Percentiles rank a stretch among this genome's conserved stretches.
Conservation (phyloP, 2,329 filamentous ascomycete genomes). For the Stromatinia cepivora region DNA sequence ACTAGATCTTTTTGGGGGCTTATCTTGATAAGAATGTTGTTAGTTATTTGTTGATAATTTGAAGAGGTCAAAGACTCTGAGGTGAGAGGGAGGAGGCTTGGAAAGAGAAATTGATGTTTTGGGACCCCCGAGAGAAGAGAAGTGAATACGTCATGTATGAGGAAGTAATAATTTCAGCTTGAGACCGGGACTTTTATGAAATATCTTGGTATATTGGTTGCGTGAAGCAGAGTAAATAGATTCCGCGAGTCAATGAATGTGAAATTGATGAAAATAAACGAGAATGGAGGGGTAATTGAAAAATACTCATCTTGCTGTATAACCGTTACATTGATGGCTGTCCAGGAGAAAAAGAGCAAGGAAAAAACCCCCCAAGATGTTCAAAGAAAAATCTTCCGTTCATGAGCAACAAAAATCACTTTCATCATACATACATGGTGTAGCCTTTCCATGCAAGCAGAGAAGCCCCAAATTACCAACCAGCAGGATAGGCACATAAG, state of each 20-base stretch:
- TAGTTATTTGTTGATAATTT: conserved; percentile 18
- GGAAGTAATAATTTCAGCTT: not conserved
- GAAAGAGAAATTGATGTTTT: not conserved
- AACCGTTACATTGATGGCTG: not conserved
- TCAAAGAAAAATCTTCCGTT: not conserved
- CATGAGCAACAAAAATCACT: not conserved
- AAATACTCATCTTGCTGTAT: not conserved
- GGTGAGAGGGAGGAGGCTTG: not conserved
- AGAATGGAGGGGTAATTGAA: conserved; percentile 2
- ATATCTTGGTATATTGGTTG: not conserved
- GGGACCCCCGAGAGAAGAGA: not conserved
- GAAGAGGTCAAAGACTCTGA: conserved; percentile 6
- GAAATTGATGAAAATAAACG: not conserved
- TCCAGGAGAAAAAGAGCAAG: not conserved
- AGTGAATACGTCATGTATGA: conserved; percentile 10
- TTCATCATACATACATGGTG: too few species aligned
- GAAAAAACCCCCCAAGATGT: not conserved
- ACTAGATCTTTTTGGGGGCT: conserved; percentile 3
- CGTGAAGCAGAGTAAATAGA: not conserved
- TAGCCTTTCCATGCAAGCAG: not conserved
- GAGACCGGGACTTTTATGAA: not conserved
- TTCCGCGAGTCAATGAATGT: not conserved
- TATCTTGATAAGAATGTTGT: conserved; percentile 14
- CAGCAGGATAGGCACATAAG: not conserved
- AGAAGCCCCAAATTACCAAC: not conserved